These are phyloP conservation scores for Phytophthora pseudosyringae DNA, from an alignment of 352 stramenopile genomes.

Conservation along the genomic window DNA sequence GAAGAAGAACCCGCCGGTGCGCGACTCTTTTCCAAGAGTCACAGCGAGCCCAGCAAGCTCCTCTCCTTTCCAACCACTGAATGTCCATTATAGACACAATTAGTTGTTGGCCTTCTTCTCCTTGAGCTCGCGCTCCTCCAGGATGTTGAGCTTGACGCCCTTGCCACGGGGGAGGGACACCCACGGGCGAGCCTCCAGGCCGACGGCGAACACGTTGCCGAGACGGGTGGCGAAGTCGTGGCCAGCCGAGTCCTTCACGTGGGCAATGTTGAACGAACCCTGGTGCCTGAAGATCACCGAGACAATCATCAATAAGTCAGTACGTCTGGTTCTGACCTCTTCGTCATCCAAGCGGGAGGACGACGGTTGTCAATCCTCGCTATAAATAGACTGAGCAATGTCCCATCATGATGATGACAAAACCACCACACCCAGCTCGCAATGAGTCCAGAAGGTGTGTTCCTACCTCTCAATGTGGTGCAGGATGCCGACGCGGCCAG, in stretches of 20 bases:
- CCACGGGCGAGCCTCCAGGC: slow-evolving; percentile 91
- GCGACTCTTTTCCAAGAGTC: slow-evolving; percentile 17
- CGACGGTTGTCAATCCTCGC: not conserved
- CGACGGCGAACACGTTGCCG: slow-evolving; percentile 98
- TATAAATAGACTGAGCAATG: slow-evolving; percentile 5
- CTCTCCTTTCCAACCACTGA: slow-evolving; percentile 18
- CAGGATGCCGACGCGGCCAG: slow-evolving; percentile 96
- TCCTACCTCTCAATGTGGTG: slow-evolving; percentile 96
- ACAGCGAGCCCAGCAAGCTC: slow-evolving; percentile 24
- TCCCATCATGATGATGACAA: slow-evolving; percentile 21
- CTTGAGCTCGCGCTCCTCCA: slow-evolving; percentile 93
- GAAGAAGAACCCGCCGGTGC: slow-evolving; percentile 10
- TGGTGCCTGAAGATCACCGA: slow-evolving; percentile 89
- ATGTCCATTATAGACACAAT: slow-evolving; percentile 16
- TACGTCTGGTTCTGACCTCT: not conserved
- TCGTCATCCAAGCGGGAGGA: slow-evolving; percentile 4
- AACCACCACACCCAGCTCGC: slow-evolving; percentile 89
- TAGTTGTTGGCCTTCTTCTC: slow-evolving; percentile 84
- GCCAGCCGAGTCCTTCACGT: slow-evolving; percentile 98
- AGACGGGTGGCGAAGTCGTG: slow-evolving; percentile 98
- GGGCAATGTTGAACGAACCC: slow-evolving; percentile 99
- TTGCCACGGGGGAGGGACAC: slow-evolving; percentile 98
- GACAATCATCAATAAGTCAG: slow-evolving; percentile 37
- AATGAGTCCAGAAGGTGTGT: slow-evolving; percentile 91
- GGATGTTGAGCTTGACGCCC: slow-evolving; percentile 99